phyloP scores from a whole-genome alignment of 2,329 filamentous ascomycete genomes.

The Fusarium phyllophilum region DNA sequence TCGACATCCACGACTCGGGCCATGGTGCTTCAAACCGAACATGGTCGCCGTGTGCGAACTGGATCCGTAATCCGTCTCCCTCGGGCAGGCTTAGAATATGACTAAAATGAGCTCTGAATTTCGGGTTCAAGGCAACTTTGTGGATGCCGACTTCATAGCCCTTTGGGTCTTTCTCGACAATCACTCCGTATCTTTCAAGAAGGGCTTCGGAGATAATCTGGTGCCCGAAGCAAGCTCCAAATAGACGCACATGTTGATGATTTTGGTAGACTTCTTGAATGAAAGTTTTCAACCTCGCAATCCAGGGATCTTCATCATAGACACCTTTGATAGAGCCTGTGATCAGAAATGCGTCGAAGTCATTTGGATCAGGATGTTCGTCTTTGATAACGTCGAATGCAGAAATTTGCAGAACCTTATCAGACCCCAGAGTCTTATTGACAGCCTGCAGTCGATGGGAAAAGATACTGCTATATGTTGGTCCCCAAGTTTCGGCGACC shows the following conservation, averaged over 20 bases:
- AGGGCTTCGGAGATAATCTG: background rate
- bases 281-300: background rate
- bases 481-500: background rate
- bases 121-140: background rate
- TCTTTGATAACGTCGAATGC: background rate
- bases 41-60: background rate
- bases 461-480: background rate
- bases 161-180: background rate
- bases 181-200: background rate
- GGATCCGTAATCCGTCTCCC: background rate
- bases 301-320: background rate
- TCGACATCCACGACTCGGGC: background rate
- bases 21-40: background rate
- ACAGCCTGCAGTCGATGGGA: background rate
- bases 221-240: background rate
- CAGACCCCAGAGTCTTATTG: background rate
- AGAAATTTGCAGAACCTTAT: background rate
- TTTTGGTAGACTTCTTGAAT: background rate
- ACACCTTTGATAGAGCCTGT: background rate
- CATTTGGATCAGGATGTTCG: background rate
- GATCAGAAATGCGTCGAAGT: background rate
- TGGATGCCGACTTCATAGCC: background rate
- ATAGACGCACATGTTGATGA: background rate
- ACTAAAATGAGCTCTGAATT: background rate
- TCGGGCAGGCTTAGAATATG: background rate